These are phyloP conservation scores for Diplodia mutila DNA, from an alignment of 2,329 filamentous ascomycete genomes.

Conservation along the genomic window DNA sequence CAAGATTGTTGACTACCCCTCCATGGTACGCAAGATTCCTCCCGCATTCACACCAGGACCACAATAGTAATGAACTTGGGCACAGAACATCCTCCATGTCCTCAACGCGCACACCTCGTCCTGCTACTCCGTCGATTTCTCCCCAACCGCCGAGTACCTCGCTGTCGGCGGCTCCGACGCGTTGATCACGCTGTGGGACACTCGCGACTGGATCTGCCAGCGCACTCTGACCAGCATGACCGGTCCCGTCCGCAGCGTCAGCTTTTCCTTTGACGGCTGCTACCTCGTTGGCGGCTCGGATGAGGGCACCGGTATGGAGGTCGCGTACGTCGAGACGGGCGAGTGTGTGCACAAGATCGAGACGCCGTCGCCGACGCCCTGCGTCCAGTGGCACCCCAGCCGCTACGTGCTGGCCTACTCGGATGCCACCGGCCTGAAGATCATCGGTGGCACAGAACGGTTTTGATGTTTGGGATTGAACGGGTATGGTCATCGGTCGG, in stretches of 20 bases:
- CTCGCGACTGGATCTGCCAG: slow-evolving; percentile 74
- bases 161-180: slow-evolving; percentile 77
- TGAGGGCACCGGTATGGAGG: slow-evolving; percentile 70
- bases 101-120: slow-evolving; percentile 75
- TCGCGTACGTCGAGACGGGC: slow-evolving; percentile 74
- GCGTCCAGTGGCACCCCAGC: slow-evolving; percentile 76
- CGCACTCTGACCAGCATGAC: slow-evolving; percentile 71
- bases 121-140: slow-evolving; percentile 69
- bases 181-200: slow-evolving; percentile 77
- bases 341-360: slow-evolving; percentile 74
- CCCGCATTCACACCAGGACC: slow-evolving; percentile 30
- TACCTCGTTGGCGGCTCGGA: slow-evolving; percentile 76
- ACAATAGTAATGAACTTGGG: background rate
- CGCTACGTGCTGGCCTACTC: slow-evolving; percentile 75
- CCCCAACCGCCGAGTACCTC: slow-evolving; percentile 71
- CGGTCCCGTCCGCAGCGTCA: slow-evolving; percentile 71
- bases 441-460: slow-evolving; percentile 57
- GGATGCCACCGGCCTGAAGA: slow-evolving; percentile 68
- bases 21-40: slow-evolving; percentile 36
- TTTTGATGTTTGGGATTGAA: slow-evolving; percentile 3
- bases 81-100: slow-evolving; percentile 53
- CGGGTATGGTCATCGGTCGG: background rate
- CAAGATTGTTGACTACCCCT: slow-evolving; percentile 60
- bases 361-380: slow-evolving; percentile 64
- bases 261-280: slow-evolving; percentile 78